Percentiles rank a stretch among this genome's conserved stretches.
Evolutionary conservation across 2,329 filamentous ascomycete genomes (phyloP).

Genomic region (Fusarium verticillioides): DNA sequence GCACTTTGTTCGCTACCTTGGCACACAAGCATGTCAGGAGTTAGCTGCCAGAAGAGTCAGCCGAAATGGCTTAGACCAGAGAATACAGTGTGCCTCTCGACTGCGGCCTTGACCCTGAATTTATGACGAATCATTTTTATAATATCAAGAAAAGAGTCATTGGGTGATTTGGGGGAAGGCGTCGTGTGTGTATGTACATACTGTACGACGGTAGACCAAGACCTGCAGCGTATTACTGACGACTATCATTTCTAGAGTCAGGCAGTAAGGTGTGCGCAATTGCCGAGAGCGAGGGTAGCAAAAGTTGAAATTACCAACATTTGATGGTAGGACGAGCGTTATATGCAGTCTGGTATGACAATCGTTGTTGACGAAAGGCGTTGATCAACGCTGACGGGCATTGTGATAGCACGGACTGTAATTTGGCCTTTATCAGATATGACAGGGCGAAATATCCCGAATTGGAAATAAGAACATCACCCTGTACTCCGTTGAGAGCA

Average conservation of each 20-base stretch:
- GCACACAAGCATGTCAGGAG: slow-evolving; percentile 3
- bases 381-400: neutral
- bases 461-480: slow-evolving; percentile 12
- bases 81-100: neutral
- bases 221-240: slow-evolving; percentile 22
- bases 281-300: slow-evolving; percentile 7
- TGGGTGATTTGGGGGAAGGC: neutral
- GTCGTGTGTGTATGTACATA: neutral
- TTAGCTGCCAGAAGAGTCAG: slow-evolving; percentile 23
- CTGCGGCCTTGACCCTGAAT: slow-evolving; percentile 17
- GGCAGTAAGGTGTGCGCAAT: slow-evolving; percentile 9
- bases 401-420: neutral
- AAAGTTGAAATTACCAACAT: neutral
- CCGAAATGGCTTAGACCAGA: slow-evolving; percentile 8
- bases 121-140: slow-evolving; percentile 42
- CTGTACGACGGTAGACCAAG: slow-evolving; percentile 7
- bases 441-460: slow-evolving; percentile 4
- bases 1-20: slow-evolving; percentile 2
- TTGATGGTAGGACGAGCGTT: neutral
- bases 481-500: neutral
- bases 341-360: slow-evolving; percentile 11
- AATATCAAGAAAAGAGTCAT: slow-evolving; percentile 12
- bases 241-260: slow-evolving; percentile 18
- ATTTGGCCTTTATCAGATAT: slow-evolving; percentile 21
- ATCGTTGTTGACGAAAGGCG: slow-evolving; percentile 10